A percentile compares a stretch with the other conserved stretches of the same genome.
phyloP scores from a whole-genome alignment of 352 stramenopile species.

The Phytophthora ohioensis region DNA sequence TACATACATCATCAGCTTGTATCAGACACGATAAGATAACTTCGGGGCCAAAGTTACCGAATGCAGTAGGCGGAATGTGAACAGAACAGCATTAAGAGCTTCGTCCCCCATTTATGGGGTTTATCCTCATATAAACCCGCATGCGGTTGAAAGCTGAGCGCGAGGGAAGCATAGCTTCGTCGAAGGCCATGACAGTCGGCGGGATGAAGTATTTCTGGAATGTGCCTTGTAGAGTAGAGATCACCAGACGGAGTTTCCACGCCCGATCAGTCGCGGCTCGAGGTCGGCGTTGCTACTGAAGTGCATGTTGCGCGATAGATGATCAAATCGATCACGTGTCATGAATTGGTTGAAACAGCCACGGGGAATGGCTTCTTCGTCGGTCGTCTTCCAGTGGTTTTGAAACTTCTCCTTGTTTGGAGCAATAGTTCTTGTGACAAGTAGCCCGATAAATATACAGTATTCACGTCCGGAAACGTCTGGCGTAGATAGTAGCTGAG shows the following conservation, averaged over 20 bases:
- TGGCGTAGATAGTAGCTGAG: not conserved
- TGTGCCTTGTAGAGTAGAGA: conserved; percentile 11
- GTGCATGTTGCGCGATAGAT: conserved; percentile 14
- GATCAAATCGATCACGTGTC: conserved; percentile 9
- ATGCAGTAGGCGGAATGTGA: conserved; percentile 22
- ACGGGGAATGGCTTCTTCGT: conserved; percentile 1
- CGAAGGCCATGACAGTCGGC: conserved; percentile 14
- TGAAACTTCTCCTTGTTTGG: conserved; percentile 5
- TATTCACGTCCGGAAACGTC: conserved; percentile 2
- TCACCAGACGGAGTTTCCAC: conserved; percentile 16
- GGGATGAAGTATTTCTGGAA: conserved; percentile 8
- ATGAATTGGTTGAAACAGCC: conserved; percentile 4
- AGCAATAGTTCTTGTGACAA: conserved; percentile 7
- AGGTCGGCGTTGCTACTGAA: conserved; percentile 27
- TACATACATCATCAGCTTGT: no score
- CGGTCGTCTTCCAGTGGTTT: conserved; percentile 1
- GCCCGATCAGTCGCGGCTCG: conserved; percentile 6
- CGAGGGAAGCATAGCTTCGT: conserved; percentile 23
- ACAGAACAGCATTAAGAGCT: conserved; percentile 18
- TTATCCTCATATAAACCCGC: not conserved
- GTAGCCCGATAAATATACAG: not conserved
- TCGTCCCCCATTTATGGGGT: no score
- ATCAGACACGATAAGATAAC: conserved; percentile 1
- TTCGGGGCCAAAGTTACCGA: conserved; percentile 12
- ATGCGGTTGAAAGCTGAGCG: conserved; percentile 8